Evolutionary conservation across 306 rosid genomes (phyloP), one percentile per base, ranked within the genome.

Genomic region (Crotalaria pallida): DNA sequence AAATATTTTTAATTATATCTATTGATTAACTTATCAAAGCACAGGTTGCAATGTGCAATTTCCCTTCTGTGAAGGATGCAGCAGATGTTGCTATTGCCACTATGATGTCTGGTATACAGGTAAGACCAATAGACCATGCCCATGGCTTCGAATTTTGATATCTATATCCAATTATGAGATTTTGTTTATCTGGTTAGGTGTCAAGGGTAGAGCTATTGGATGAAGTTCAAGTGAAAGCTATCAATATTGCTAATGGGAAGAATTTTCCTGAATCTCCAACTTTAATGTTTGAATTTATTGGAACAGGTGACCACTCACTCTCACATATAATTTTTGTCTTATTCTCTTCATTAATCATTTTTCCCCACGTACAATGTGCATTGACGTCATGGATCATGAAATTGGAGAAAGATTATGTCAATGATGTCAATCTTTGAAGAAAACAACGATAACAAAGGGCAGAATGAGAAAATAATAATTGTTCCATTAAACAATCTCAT

Each of bases 41-140:
- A 74, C 88, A 93, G 97, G 98, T 88, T 84, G 97, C 98, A 60
- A 87, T 88, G 97, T 94, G 98, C 86, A 90, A 88, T 83, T 91
- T 94, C 52, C 96, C 95, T 79, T 80, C 97, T 21, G 69, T 88
- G 69, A 94, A 94, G 84, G 92, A 88, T 80, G 97, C 98, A 27
- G 96, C 98, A 59, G 92, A 90, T 87, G 98, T 88, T 73, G 95
- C 97, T 79, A 88, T 90, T 73, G 87, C 98, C 47, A 83, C 96
- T 6, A 90, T 94, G 98, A 83, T 81, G 84, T 88, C 92, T 65
- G 96, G 98, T 57, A 88, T 94, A 87, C 97, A 94, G 94, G 98
- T 93, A 76, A 65, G 56, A 31, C 24, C n/a, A n/a, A n/a, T n/a
- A n/a, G n/a, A n/a, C n/a, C n/a, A n/a, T n/a, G n/a, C n/a, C n/a